Base-by-base conservation (phyloP, 2,329 filamentous ascomycete genomes). In the Colletotrichum sansevieriae region DNA sequence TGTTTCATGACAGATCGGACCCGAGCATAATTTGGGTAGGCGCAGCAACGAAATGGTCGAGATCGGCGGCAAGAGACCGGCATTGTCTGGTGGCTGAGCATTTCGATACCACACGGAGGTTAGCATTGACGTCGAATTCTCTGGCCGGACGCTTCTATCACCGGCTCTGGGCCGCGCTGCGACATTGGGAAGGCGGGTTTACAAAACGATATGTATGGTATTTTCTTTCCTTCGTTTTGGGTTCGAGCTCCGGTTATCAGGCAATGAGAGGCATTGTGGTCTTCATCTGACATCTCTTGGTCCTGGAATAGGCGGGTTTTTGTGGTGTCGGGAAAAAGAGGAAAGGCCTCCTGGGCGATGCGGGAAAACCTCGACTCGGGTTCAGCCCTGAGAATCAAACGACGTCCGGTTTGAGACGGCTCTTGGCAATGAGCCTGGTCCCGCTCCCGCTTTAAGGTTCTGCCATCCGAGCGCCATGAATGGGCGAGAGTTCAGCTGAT, bases 21-120 rank as follows among this genome's bases (percentile, higher is more conserved):
- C 66, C 41, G 43, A 61, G 55, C 62, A 60, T 61, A 66, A 65
- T 68, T 29, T 92, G 86, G 89, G 88, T 6, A 78, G 88, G 71
- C 79, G 79, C 76, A 88, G 86, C 73, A 79, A 83, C 56, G 87
- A 88, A 55, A 73, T 76, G 44, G 82, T 88, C 41, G 80, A 85
- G 63, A 80, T 85, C n/a, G 71, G 67, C 41, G 60, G 77, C 43
- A 76, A 68, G 77, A 54, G 76, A 74, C 63, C 72, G 73, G 65
- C 64, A 69, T 63, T 71, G 61, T 61, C 61, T 68, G 41, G 66
- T 58, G 61, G 65, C 39, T 60, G 68, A 49, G 55, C 59, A 65
- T 70, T 70, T 64, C 65, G 59, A 70, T 64, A 68, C 65, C 70
- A 72, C 61, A 66, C 63, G 72, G 62, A 64, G 58, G 68, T 55